Base-by-base conservation (phyloP, 1,284 basidiomycete species). In the Papiliotrema laurentii region DNA sequence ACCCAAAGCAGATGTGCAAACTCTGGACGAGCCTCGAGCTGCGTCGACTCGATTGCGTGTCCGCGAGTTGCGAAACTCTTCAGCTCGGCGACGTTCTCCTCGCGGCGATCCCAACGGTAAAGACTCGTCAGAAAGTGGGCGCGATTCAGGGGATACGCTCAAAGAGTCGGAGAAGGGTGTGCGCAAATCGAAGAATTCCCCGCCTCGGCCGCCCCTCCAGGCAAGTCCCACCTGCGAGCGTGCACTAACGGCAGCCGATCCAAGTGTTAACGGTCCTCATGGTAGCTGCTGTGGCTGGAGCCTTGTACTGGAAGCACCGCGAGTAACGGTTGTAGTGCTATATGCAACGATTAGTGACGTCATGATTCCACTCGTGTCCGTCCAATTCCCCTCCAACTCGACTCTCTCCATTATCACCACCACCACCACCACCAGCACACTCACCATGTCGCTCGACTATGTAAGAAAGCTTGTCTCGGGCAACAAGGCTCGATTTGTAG, bases 401-500 rank as follows among this genome's bases (percentile, higher is more conserved):
- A n/a, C n/a, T n/a, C n/a, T n/a, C n/a, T n/a, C n/a, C n/a, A n/a
- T n/a, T n/a, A n/a, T n/a, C n/a, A n/a, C n/a, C n/a, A n/a, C n/a
- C n/a, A n/a, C n/a, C n/a, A n/a, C n/a, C n/a, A n/a, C n/a, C n/a
- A n/a, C n/a, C n/a, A n/a, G n/a, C n/a, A n/a, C n/a, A n/a, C n/a
- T n/a, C n/a, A n/a, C 24, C 21, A 64, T 66, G 63, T 62, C 63
- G 22, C 57, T 64, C 34, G 59, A 66, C 53, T 67, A 69, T 44
- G 61, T 69, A 7, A 58, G 76, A n/a, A 66, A 72, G 35, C 64
- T 78, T 47, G 76, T 78, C 11, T 75, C 73, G 37, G 77, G 77
- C 33, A 70, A 81, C 51, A 93, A 91, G 67, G 82, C 87, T 3
- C 78, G 89, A 25, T 88, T 85, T 72, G 82, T 80, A 45, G 87